Conservation (phyloP, 352 stramenopile species). For the Thalassiosira oceanica region DNA sequence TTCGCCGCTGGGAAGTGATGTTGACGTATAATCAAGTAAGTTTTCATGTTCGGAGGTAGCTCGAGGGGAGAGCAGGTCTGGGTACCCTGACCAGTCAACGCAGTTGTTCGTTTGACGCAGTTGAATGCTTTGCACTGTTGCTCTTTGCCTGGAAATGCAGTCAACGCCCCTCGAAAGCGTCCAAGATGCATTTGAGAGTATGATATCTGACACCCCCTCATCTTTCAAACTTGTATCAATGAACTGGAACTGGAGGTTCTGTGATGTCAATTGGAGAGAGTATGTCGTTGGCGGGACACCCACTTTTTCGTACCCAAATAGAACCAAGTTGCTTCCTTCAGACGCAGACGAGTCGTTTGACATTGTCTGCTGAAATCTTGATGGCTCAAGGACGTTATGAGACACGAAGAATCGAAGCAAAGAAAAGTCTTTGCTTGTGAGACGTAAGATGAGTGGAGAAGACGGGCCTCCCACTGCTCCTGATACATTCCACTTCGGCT, state of each 20-base stretch:
- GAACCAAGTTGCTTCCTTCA: conserved; percentile 43
- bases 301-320: conserved; percentile 80
- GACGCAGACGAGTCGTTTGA: neutral
- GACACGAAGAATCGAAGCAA: conserved; percentile 68
- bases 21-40: conserved; percentile 67
- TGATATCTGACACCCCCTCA: conserved; percentile 36
- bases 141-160: conserved; percentile 50
- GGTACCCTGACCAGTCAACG: conserved; percentile 25
- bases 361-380: conserved; percentile 34
- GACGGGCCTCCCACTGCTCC: conserved; percentile 56
- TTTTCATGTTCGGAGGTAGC: conserved; percentile 8
- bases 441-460: conserved; percentile 20
- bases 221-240: conserved; percentile 24
- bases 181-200: conserved; percentile 50
- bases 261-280: conserved; percentile 30
- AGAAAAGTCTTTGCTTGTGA: conserved; percentile 64
- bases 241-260: conserved; percentile 30
- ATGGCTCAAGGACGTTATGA: conserved; percentile 71
- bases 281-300: conserved; percentile 75
- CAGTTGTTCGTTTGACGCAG: conserved; percentile 30
- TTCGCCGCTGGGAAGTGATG: conserved; percentile 46
- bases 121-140: conserved; percentile 46
- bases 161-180: conserved; percentile 54
- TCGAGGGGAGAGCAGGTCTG: conserved; percentile 42
- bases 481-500: conserved; percentile 73